These are phyloP conservation scores for Cochlearia excelsa DNA, from an alignment of 345 rosid species.

Conservation along the genomic window DNA sequence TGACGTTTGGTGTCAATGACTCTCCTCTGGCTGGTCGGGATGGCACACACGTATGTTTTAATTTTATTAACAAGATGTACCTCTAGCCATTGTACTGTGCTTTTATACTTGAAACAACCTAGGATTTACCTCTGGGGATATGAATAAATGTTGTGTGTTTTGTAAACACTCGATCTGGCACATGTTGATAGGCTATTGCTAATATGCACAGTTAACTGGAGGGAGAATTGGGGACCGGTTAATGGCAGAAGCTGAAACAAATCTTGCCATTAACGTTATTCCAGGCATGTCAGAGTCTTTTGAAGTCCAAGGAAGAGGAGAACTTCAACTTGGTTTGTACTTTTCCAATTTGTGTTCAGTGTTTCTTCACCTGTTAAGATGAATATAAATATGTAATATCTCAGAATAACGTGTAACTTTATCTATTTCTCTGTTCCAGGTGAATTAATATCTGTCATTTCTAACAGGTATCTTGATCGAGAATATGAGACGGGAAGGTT, in stretches of 20 bases:
- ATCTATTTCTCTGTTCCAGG: constrained; percentile 13
- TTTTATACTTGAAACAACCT: constrained; percentile 8
- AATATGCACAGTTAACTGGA: constrained; percentile 68
- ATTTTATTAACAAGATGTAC: constrained; percentile 7
- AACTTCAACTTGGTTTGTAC: constrained; percentile 90
- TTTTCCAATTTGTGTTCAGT: constrained; percentile 19
- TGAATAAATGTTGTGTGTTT: constrained; percentile 11
- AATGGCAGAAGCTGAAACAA: constrained; percentile 95
- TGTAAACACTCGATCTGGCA: constrained; percentile 6
- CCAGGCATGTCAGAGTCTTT: constrained; percentile 82
- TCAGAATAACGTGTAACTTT: constrained; percentile 4
- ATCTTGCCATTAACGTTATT: constrained; percentile 91
- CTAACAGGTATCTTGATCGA: constrained; percentile 86
- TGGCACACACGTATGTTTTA: constrained; percentile 75
- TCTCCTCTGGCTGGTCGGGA: constrained; percentile 97
- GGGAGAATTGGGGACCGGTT: constrained; percentile 87
- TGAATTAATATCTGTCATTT: constrained; percentile 24
- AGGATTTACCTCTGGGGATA: neutral
- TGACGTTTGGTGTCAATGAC: constrained; percentile 97
- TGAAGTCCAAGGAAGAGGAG: constrained; percentile 99
- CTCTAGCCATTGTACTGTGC: neutral
- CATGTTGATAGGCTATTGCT: constrained; percentile 22
- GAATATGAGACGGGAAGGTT: constrained; percentile 99
- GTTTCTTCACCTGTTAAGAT: constrained; percentile 21
- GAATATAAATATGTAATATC: neutral